Evolutionary conservation across 2,329 filamentous ascomycete species (phyloP), one percentile per base, ranked within the genome.

Genomic region (Penicillium sp.): DNA sequence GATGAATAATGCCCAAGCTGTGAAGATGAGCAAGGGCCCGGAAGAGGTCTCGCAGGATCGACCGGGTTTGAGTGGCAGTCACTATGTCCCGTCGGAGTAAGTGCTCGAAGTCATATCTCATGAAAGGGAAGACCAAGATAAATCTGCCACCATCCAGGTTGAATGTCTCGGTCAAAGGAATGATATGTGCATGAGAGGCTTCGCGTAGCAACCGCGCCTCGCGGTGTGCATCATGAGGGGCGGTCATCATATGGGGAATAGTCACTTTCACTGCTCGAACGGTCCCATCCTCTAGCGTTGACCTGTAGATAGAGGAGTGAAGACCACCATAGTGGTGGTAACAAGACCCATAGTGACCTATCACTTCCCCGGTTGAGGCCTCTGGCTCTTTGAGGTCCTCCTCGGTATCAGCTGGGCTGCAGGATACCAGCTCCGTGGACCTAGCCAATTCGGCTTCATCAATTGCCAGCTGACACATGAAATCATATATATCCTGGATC

Each of bases 251-350:
- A 35, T 86, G 86, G 30, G 90, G 86, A 27, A 84, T 85, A 34
- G 94, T 96, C 55, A 97, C 85, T 70, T 99, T 99, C 45, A 99
- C 78, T 2, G 93, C 94, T 6, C 87, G 79, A 10, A 83, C 61
- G 60, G 69, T 61, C 57, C 75, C 70, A 30, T 72, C 66, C 3
- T 72, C 67, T n/a, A 64, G 61, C 32, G 78, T 75, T 38, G 85
- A 85, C 63, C 87, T 87, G 76, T 92, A 97, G 47, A 99, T 85
- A 51, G 87, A 84, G 16, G 93, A 94, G 58, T 91, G 94, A 11
- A 93, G 78, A 18, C 94, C 94, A 59, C 84, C 80, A 54, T 75
- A 77, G 64, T 82, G 76, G 69, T 84, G 82, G 18, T 78, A 70
- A 43, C 82, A 84, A 58, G 81, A 79, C 40, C 73, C 73, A 67